phyloP scores from a whole-genome alignment of 2,329 filamentous ascomycete species.

The Aspergillus pseudotamarii region DNA sequence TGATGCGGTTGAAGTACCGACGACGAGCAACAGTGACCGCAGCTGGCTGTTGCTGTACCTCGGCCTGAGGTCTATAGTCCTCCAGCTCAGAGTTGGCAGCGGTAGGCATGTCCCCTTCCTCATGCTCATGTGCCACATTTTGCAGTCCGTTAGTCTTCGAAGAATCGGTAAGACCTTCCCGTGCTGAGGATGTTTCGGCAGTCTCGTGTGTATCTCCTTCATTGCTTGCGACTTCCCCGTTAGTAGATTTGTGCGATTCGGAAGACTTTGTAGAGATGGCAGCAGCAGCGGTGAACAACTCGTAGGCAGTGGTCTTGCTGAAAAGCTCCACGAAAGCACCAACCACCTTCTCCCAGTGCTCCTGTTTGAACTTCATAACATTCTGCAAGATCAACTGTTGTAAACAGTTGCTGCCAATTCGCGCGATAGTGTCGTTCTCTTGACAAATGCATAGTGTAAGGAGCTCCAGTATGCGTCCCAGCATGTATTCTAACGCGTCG shows the following conservation, averaged over 20 bases:
- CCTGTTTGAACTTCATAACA: slow-evolving; percentile 82
- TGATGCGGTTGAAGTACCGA: slow-evolving; percentile 98
- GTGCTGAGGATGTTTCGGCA: slow-evolving; percentile 22
- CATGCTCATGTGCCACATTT: slow-evolving; percentile 33
- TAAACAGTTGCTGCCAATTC: slow-evolving; percentile 96
- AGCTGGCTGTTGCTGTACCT: slow-evolving; percentile 81
- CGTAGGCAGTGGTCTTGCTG: slow-evolving; percentile 88
- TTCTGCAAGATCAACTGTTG: slow-evolving; percentile 97
- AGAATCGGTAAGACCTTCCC: slow-evolving; percentile 26
- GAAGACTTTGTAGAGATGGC: slow-evolving; percentile 43
- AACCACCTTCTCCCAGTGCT: slow-evolving; percentile 94
- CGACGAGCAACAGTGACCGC: slow-evolving; percentile 91
- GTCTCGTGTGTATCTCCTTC: slow-evolving; percentile 30
- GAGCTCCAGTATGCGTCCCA: slow-evolving; percentile 94
- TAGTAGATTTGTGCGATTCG: slow-evolving; percentile 31
- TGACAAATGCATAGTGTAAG: slow-evolving; percentile 96
- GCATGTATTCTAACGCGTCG: slow-evolving; percentile 92
- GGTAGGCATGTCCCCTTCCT: slow-evolving; percentile 36
- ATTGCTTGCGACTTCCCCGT: slow-evolving; percentile 30
- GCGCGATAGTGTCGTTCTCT: slow-evolving; percentile 96
- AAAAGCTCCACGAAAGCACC: slow-evolving; percentile 96
- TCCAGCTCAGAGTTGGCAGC: slow-evolving; percentile 62
- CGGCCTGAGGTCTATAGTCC: slow-evolving; percentile 79
- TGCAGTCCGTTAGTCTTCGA: slow-evolving; percentile 33
- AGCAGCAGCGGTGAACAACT: slow-evolving; percentile 84